phyloP scores from a whole-genome alignment of 2,329 filamentous ascomycete species.

The Aspergillus terreus region DNA sequence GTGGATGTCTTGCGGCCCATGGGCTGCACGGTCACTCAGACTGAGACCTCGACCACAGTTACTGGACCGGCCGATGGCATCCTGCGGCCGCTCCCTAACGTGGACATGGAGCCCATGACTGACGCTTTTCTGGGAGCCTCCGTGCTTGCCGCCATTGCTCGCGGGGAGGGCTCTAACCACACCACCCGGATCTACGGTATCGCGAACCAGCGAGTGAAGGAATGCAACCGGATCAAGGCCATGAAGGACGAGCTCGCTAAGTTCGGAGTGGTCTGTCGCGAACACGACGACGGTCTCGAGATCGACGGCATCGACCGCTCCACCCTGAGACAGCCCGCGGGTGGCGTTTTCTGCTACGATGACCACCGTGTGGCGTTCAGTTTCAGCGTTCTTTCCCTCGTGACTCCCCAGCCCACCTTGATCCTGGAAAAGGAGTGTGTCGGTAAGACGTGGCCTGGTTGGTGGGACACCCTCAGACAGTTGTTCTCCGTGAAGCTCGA shows the following conservation, averaged over 20 bases:
- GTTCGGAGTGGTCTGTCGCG: conserved; percentile 80
- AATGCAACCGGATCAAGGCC: conserved; percentile 92
- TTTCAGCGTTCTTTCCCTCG: conserved; percentile 81
- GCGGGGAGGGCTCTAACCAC: conserved; percentile 57
- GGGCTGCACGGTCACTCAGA: conserved; percentile 88
- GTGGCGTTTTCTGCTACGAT: conserved; percentile 85
- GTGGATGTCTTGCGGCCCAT: conserved; percentile 85
- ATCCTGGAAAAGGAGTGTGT: conserved; percentile 89
- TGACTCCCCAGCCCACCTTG: conserved; percentile 66
- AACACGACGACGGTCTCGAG: conserved; percentile 89
- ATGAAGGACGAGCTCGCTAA: conserved; percentile 95
- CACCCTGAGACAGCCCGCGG: conserved; percentile 53
- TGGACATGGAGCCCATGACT: conserved; percentile 99
- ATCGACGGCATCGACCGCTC: conserved; percentile 56
- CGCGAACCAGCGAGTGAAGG: conserved; percentile 95
- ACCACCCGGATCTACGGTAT: conserved; percentile 88
- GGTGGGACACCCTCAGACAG: conserved; percentile 87
- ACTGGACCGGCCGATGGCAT: conserved; percentile 75
- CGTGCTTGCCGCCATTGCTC: conserved; percentile 84
- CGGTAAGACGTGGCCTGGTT: conserved; percentile 97
- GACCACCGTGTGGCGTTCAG: conserved; percentile 98
- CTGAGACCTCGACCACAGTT: conserved; percentile 81
- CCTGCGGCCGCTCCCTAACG: conserved; percentile 70
- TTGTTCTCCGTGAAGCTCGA: conserved; percentile 73
- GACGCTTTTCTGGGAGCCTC: conserved; percentile 96